Conservation (phyloP, 1,284 basidiomycete species). For the Moesziomyces sp. region DNA sequence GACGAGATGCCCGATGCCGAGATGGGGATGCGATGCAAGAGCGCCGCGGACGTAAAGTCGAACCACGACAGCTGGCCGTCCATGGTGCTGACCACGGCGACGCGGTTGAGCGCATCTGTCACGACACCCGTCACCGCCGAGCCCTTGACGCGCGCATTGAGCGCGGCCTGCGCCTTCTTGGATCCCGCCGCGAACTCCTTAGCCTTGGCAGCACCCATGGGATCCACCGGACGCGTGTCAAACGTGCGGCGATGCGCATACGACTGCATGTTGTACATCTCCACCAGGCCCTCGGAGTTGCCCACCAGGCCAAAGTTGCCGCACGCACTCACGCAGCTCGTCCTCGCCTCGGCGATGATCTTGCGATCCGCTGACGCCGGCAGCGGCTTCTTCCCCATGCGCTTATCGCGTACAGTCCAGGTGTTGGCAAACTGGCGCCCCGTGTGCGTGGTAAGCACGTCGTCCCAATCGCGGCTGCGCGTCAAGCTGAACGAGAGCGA, state of each 20-base stretch:
- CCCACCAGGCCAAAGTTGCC: constrained; percentile 90
- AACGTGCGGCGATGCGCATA: constrained; percentile 81
- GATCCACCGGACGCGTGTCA: constrained; percentile 46
- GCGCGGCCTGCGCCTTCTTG: constrained; percentile 29
- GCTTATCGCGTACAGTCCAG: constrained; percentile 62
- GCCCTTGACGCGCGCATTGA: constrained; percentile 32
- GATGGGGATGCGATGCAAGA: constrained; percentile 75
- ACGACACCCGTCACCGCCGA: constrained; percentile 77
- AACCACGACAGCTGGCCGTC: constrained; percentile 93
- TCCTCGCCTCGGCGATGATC: constrained; percentile 70
- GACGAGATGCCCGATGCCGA: constrained; percentile 79
- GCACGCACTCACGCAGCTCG: constrained; percentile 81
- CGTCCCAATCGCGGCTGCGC: constrained; percentile 95
- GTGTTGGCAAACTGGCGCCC: constrained; percentile 69
- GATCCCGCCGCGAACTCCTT: constrained; percentile 38
- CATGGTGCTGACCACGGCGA: constrained; percentile 83
- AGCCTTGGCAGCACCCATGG: constrained; percentile 20
- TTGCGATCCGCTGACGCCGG: constrained; percentile 40
- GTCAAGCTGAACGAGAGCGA: constrained; percentile 82
- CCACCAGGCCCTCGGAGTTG: constrained; percentile 57
- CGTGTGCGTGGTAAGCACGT: constrained; percentile 87
- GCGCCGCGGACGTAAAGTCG: constrained; percentile 86
- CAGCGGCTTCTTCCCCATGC: constrained; percentile 50
- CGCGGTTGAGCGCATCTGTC: constrained; percentile 84
- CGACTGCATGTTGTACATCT: constrained; percentile 75